Base-by-base conservation (phyloP, 768 basidiomycete species). In the Lyophyllum semitale region DNA sequence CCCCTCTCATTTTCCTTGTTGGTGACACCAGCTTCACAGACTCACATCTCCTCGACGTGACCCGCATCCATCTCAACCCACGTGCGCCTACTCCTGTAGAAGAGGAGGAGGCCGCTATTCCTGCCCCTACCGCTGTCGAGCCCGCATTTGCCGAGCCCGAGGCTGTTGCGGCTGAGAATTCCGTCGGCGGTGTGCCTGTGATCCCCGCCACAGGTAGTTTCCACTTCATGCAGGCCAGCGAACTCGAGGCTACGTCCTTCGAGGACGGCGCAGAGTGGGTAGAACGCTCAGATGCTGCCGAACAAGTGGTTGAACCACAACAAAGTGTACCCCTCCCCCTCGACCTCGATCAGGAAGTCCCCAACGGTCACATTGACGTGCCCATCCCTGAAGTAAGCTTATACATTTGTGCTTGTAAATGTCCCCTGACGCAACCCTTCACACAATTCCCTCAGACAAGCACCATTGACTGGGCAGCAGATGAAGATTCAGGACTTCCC, bases 191-290 rank as follows among this genome's bases (percentile, higher is more conserved):
- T 52, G 69, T 82, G 41, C 75, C 82, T 25, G 62, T 58, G 45
- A 64, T 70, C 62, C 68, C 70, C 60, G 66, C 71, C 7, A 74
- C 84, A 0, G 77, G 78, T 52, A 82, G 84, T 70, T 87, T 91
- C 78, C 83, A 82, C 63, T 93, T 93, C 69, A 88, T 93, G 74
- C 86, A 91, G 69, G 87, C 81, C 54, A 91, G 90, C 67, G 91
- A 93, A 63, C 76, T 92, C 32, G 90, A 89, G 57, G 66, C 77
- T 0, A 44, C 78, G 20, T 63, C 76, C 11, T 80, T 83, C 30
- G 84, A 85, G 53, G 75, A 82, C 20, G 75, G 65, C 26, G 75
- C 74, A 8, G 85, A 86, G 63, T 85, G 81, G 80, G 79, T 82
- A 9, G 81, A 86, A 62, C 75, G 75, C 29, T 60, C 78, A 18